A percentile compares a stretch with the other conserved stretches of the same genome.
Conservation (phyloP, 106 monocot species). For the Dendrobium nobile region DNA sequence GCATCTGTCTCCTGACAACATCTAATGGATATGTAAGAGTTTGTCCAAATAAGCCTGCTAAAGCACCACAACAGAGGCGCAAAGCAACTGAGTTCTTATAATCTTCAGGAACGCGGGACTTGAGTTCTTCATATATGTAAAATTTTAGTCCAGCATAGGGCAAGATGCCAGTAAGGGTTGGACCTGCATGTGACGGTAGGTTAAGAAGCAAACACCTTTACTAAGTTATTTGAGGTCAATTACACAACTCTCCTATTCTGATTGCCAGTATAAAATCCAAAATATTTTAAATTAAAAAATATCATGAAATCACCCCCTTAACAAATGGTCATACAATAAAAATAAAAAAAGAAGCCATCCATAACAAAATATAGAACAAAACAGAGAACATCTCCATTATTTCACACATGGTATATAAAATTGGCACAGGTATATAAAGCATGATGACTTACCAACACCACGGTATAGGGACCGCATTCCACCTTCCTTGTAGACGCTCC, state of each 20-base stretch:
- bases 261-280: background rate
- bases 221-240: background rate
- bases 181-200: constrained; percentile 30
- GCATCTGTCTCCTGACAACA: constrained; percentile 93
- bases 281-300: no score
- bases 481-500: constrained; percentile 68
- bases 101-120: constrained; percentile 60
- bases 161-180: constrained; percentile 84
- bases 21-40: constrained; percentile 88
- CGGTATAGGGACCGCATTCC: constrained; percentile 80
- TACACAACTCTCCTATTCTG: background rate
- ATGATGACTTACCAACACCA: constrained; percentile 60
- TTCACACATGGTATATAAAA: no score
- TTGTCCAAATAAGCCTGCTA: constrained; percentile 89
- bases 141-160: constrained; percentile 92
- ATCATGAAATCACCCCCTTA: no score
- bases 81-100: constrained; percentile 47
- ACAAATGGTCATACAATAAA: no score
- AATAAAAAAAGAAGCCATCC: background rate
- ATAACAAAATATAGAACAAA: background rate
- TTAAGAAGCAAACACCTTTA: background rate
- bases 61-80: constrained; percentile 70
- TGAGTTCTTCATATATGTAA: constrained; percentile 85
- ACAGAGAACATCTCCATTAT: no score
- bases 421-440: background rate